phyloP scores from a whole-genome alignment of 345 rosid genomes.

The Dovyalis caffra region DNA sequence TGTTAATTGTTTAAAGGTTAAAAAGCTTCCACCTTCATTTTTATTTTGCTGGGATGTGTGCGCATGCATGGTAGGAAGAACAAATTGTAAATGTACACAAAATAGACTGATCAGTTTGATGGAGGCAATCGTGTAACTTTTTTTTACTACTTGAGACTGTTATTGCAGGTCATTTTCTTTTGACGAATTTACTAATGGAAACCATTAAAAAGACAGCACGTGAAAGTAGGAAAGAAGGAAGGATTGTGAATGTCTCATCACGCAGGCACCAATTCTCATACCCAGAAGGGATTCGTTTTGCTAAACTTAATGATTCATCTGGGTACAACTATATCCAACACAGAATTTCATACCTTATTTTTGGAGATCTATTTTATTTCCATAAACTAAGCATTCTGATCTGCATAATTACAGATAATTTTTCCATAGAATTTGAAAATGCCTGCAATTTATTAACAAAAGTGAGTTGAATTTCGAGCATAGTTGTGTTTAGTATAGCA shows the following conservation, averaged over 20 bases:
- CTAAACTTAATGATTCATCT: slow-evolving; percentile 26
- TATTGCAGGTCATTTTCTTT: slow-evolving; percentile 63
- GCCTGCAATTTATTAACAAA: background rate
- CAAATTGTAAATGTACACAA: too few species aligned
- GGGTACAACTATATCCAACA: too few species aligned
- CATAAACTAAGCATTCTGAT: background rate
- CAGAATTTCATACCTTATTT: too few species aligned
- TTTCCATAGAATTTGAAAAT: background rate
- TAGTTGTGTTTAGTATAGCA: background rate
- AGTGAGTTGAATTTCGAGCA: background rate
- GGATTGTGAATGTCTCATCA: slow-evolving; percentile 59
- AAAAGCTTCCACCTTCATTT: too few species aligned
- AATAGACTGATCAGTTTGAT: too few species aligned
- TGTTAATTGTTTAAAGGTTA: too few species aligned
- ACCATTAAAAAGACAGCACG: slow-evolving; percentile 24
- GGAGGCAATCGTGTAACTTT: background rate
- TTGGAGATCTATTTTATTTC: background rate
- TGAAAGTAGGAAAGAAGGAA: slow-evolving; percentile 53
- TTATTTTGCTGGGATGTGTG: too few species aligned
- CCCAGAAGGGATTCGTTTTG: slow-evolving; percentile 46
- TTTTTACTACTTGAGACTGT: background rate
- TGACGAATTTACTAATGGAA: slow-evolving; percentile 27
- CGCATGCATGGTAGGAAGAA: too few species aligned
- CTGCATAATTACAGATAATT: background rate
- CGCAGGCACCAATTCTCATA: slow-evolving; percentile 34